Conservation (phyloP, 768 basidiomycete genomes). For the Mycena latifolia region DNA sequence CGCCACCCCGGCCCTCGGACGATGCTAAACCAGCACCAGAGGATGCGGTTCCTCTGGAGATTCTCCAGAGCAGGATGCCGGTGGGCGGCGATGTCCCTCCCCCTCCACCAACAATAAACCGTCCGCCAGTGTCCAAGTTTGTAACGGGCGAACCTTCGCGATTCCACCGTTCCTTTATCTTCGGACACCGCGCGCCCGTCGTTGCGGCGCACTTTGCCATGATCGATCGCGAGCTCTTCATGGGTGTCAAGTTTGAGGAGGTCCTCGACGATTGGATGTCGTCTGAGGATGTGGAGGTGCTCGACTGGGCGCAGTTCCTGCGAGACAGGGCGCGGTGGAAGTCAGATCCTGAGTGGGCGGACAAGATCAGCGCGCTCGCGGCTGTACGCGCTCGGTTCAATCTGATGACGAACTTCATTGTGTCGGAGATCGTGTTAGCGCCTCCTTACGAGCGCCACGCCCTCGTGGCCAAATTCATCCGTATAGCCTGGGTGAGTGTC, state of each 20-base stretch:
- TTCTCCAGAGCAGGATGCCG: conserved; percentile 69
- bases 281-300: conserved; percentile 72
- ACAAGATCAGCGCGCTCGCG: conserved; percentile 79
- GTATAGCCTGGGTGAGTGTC: conserved; percentile 82
- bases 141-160: conserved; percentile 52
- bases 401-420: conserved; percentile 83
- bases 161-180: conserved; percentile 79
- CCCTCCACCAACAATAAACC: conserved; percentile 35
- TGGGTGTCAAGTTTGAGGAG: conserved; percentile 89
- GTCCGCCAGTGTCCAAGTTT: conserved; percentile 50
- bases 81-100: conserved; percentile 39
- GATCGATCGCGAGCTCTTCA: conserved; percentile 91
- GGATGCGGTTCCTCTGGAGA: conserved; percentile 76
- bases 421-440: conserved; percentile 86
- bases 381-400: conserved; percentile 88
- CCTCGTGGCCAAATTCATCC: conserved; percentile 84
- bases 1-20: conserved; percentile 46
- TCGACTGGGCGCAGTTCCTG: conserved; percentile 88
- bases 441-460: conserved; percentile 71
- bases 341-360: conserved; percentile 64
- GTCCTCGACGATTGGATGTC: conserved; percentile 79
- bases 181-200: conserved; percentile 68
- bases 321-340: conserved; percentile 81
- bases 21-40: conserved; percentile 67
- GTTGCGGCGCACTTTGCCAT: conserved; percentile 86